Percentiles rank a stretch among this genome's conserved stretches.
phyloP scores from a whole-genome alignment of 352 stramenopile species.

The Globisporangium irregulare region DNA sequence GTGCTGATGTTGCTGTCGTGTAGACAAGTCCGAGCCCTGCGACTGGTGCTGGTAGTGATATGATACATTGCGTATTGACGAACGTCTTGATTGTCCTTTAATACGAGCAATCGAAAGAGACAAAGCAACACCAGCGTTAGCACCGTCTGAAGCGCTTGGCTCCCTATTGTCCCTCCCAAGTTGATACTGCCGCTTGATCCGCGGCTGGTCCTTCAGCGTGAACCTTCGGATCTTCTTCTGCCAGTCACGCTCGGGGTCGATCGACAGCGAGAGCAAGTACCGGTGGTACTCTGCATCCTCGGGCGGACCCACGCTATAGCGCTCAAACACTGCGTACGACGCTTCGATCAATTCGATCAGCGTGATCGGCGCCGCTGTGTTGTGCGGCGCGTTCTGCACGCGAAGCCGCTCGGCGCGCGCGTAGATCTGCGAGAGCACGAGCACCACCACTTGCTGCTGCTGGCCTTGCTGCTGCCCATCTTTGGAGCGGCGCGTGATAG shows the following conservation, averaged over 20 bases:
- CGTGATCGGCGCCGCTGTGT: slow-evolving; percentile 28
- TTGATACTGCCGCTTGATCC: slow-evolving; percentile 19
- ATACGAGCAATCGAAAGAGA: background rate
- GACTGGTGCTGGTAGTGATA: slow-evolving; percentile 2
- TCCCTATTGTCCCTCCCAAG: background rate
- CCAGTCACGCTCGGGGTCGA: slow-evolving; percentile 59
- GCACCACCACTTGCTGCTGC: slow-evolving; percentile 10
- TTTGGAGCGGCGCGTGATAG: background rate
- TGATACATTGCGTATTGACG: background rate
- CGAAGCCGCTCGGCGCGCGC: slow-evolving; percentile 27
- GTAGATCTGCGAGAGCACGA: slow-evolving; percentile 53
- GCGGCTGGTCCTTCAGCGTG: slow-evolving; percentile 14
- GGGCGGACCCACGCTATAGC: slow-evolving; percentile 34
- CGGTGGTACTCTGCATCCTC: slow-evolving; percentile 58
- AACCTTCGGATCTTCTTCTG: slow-evolving; percentile 49
- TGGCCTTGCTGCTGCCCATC: background rate
- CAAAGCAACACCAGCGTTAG: background rate
- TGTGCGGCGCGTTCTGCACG: background rate
- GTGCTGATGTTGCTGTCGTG: background rate
- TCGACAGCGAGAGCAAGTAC: slow-evolving; percentile 47
- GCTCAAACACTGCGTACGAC: slow-evolving; percentile 49
- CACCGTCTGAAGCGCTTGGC: background rate
- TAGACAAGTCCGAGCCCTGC: background rate
- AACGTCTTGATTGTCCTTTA: background rate
- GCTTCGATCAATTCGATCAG: slow-evolving; percentile 66